phyloP scores from a whole-genome alignment of 805 yeast genomes.

The Lipomyces starkeyi region DNA sequence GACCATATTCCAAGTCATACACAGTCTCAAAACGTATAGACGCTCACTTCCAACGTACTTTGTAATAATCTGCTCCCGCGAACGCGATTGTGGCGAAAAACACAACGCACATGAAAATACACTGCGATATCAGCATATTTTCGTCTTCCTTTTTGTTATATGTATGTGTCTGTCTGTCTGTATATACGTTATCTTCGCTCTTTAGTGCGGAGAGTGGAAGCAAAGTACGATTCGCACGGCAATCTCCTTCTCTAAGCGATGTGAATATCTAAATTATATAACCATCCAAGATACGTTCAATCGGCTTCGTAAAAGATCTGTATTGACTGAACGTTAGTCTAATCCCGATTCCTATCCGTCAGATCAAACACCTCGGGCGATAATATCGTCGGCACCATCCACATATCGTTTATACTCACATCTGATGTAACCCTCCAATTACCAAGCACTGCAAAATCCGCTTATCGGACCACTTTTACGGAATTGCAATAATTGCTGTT shows the following conservation, averaged over 20 bases:
- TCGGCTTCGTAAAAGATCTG: background rate
- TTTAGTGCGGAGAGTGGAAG: background rate
- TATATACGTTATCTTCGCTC: background rate
- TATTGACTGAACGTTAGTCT: background rate
- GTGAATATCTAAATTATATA: background rate
- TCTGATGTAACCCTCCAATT: too few species aligned
- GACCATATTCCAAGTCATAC: background rate
- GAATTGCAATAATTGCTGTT: too few species aligned
- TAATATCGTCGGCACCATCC: too few species aligned
- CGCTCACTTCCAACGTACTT: constrained; percentile 16
- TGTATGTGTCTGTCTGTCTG: background rate
- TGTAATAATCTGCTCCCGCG: constrained; percentile 36
- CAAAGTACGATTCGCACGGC: background rate
- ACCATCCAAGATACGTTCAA: background rate
- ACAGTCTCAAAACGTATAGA: too few species aligned
- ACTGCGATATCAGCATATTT: constrained; percentile 20
- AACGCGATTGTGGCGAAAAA: constrained; percentile 20
- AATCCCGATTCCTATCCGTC: background rate
- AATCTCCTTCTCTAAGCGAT: background rate
- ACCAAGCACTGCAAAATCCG: too few species aligned
- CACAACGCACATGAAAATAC: constrained; percentile 23
- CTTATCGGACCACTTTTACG: too few species aligned
- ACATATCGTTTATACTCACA: too few species aligned
- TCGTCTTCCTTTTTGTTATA: background rate
- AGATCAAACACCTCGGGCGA: background rate